Evolutionary conservation across 352 stramenopile species (phyloP), one percentile per base, ranked within the genome.

Genomic region (Phytophthora boehmeriae): DNA sequence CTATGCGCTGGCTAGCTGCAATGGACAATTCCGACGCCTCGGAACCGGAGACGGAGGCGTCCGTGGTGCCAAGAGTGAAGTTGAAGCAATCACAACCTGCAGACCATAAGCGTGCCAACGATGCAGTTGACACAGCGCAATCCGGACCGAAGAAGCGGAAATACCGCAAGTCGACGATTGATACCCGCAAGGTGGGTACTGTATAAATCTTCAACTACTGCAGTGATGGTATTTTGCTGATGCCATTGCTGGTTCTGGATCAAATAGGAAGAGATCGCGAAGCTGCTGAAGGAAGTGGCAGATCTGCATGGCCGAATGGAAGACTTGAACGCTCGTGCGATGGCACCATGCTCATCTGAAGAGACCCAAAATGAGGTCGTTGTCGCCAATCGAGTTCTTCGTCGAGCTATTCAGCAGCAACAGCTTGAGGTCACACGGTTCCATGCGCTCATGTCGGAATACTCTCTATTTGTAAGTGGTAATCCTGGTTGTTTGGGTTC

Each of bases 381-480:
- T 9, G 50, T 62, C 8, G 61, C 48, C 14, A 74, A 71, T 22
- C 32, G 48, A 47, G 59, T 68, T 27, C 47, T 77, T 11, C 64
- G 60, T 35, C 52, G 54, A 5, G 55, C 61, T 4, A 64, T 77
- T 14, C 45, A 68, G 36, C 53, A 59, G 30, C 64, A 74, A 22
- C 64, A 71, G 56, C 53, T 57, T 22, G 52, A 64, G 20, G 44
- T 71, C 25, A 71, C 64, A 2, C 46, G 44, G 17, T 60, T 67
- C 25, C 64, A 74, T 35, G 64, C 59, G 20, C 57, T 73, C 27
- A 63, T 77, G 39, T 73, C 54, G 11, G 64, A 74, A 19, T 74
- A 72, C 39, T 45, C 62, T 1, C 45, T 73, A 13, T 68, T 70
- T 20, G 65, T 77, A 62, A 34, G 57, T 38, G 25, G 8, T 42